phyloP scores from a whole-genome alignment of 495 filamentous ascomycete genomes.

The Penicillium mononematosum region DNA sequence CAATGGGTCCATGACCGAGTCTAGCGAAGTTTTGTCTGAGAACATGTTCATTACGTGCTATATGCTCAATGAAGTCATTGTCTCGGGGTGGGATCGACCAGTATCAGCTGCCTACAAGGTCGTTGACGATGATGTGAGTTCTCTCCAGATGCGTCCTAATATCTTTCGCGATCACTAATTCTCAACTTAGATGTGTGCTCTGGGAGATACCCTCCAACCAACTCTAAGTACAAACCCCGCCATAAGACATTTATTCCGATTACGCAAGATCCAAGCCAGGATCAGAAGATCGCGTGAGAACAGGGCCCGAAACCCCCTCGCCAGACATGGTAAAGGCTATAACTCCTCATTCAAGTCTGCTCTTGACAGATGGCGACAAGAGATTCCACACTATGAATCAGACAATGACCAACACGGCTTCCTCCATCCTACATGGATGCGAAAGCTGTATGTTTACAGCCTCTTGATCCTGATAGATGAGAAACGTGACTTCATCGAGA shows the following conservation, averaged over 20 bases:
- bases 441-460: constrained; percentile 37
- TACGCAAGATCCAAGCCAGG: constrained; percentile 36
- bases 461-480: constrained; percentile 34
- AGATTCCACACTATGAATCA: constrained; percentile 33
- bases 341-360: constrained; percentile 28
- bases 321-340: constrained; percentile 15
- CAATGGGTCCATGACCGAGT: constrained; percentile 11
- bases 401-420: constrained; percentile 27
- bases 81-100: constrained; percentile 35
- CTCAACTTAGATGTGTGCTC: constrained; percentile 22
- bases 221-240: constrained; percentile 26
- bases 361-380: constrained; percentile 31
- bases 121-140: constrained; percentile 36
- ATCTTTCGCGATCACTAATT: constrained; percentile 1
- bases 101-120: constrained; percentile 29
- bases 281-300: constrained; percentile 30
- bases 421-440: constrained; percentile 35
- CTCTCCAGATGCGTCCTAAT: neutral
- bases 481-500: constrained; percentile 27
- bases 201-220: constrained; percentile 30
- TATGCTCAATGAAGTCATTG: constrained; percentile 37
- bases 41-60: constrained; percentile 37
- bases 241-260: constrained; percentile 29
- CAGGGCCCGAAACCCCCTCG: constrained; percentile 13
- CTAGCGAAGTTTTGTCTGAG: constrained; percentile 27